Evolutionary conservation across 192 early-diverging fungal species (phyloP), one percentile per base, ranked within the genome.

Genomic region (Phycomyces nitens): DNA sequence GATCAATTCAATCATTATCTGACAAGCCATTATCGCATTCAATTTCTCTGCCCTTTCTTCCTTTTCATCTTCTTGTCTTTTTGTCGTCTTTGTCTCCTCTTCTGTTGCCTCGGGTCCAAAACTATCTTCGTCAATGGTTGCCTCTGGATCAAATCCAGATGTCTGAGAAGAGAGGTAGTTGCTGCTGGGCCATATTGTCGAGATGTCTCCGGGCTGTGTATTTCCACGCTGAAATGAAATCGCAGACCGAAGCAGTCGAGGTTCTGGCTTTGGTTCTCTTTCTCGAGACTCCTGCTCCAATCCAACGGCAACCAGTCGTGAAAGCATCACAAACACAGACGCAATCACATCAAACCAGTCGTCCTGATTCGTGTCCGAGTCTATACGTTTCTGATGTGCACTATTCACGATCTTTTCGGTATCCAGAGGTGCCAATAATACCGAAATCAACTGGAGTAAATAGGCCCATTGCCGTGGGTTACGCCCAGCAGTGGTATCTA

Each of bases 391-490:
- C 39, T 57, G 42, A 9, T 65, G 64, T 18, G 56, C 29, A 39
- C 18, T 24, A 11, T 27, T 12, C 7, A 56, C 24, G 5, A 59
- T 40, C 3, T 10, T 24, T 40, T 57, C 50, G 9, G 61, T 20
- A 15, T 68, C 49, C 34, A 54, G 34, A 26, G 43, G 29, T 26
- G 29, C 29, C 1, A 68, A 15, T 24, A 63, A 29, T 2, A 34
- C 39, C n/a, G 65, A 44, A 0, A 68, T 22, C 11, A 73, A 22
- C 14, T 43, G 44, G 22, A 73, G 27, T 6, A 73, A 52, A 15
- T 41, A 63, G 5, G 65, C 18, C 71, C 71, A 73, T 41, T 73
- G 71, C 8, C 58, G 60, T 18, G 61, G 52, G 15, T 67, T 43
- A 11, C 49, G 15, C 3, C 50, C 39, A 7, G 47, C 22, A 1